phyloP scores from a whole-genome alignment of 1,284 basidiomycete species.

The Schizophyllum amplum region DNA sequence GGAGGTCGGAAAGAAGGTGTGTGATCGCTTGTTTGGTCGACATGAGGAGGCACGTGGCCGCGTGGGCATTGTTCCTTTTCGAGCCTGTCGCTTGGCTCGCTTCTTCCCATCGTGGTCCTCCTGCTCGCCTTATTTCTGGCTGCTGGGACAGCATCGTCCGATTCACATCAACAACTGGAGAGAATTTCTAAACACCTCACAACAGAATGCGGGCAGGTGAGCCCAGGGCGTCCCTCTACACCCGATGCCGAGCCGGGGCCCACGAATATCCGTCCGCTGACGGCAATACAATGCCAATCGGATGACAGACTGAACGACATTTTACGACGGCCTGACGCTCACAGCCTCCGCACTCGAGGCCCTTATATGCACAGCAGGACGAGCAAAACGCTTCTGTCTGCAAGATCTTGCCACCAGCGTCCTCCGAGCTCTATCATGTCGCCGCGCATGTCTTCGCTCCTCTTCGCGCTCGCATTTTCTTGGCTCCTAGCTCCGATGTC shows the following conservation, averaged over 20 bases:
- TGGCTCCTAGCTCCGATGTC: not conserved
- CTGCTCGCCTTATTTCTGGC: too few species aligned
- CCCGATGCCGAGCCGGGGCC: not conserved
- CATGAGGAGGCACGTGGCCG: too few species aligned
- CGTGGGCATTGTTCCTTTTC: too few species aligned
- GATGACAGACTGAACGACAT: not conserved
- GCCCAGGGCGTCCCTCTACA: not conserved
- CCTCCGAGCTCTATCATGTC: not conserved
- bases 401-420: too few species aligned
- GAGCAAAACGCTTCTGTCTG: too few species aligned
- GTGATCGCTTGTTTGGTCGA: not conserved
- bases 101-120: too few species aligned
- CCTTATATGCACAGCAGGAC: too few species aligned
- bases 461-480: not conserved
- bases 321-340: not conserved
- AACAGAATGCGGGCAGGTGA: not conserved
- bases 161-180: too few species aligned
- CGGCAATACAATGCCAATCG: not conserved
- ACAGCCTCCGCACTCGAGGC: too few species aligned
- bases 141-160: too few species aligned
- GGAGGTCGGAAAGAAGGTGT: not conserved
- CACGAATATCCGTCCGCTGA: not conserved
- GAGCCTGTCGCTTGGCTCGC: too few species aligned
- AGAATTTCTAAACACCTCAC: not conserved
- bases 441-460: not conserved